phyloP scores from a whole-genome alignment of 108 stramenopile species.

The Cyclotella kingstonii region DNA sequence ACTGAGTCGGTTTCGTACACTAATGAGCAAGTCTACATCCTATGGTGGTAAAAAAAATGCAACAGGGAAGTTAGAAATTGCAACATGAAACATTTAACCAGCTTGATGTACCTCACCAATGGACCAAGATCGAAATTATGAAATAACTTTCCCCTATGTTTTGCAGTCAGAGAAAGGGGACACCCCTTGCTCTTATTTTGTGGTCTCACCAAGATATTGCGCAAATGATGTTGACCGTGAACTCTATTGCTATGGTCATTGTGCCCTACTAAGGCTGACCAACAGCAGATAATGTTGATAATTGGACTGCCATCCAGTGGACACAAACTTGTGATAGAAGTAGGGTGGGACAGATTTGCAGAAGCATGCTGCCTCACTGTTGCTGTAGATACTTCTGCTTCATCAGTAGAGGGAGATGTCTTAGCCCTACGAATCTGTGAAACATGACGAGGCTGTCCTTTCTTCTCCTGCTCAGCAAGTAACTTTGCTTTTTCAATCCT shows the following conservation, averaged over 20 bases:
- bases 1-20: slow-evolving; percentile 61
- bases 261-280: slow-evolving; percentile 46
- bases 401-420: slow-evolving; percentile 24
- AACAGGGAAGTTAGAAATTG: background rate
- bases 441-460: slow-evolving; percentile 70
- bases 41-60: background rate
- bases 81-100: background rate
- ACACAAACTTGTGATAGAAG: slow-evolving; percentile 64
- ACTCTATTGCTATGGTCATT: slow-evolving; percentile 15
- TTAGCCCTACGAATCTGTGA: slow-evolving; percentile 79
- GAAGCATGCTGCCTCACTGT: background rate
- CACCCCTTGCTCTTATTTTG: slow-evolving; percentile 48
- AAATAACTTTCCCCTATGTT: slow-evolving; percentile 43
- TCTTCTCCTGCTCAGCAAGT: slow-evolving; percentile 52
- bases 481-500: slow-evolving; percentile 35
- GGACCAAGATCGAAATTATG: slow-evolving; percentile 67
- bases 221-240: slow-evolving; percentile 66
- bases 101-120: slow-evolving; percentile 22
- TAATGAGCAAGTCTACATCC: slow-evolving; percentile 54
- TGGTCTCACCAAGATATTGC: slow-evolving; percentile 54
- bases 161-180: slow-evolving; percentile 61
- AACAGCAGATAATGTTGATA: slow-evolving; percentile 68
- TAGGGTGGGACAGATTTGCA: slow-evolving; percentile 51
- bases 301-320: slow-evolving; percentile 46
- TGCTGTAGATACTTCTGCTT: slow-evolving; percentile 6